Evolutionary conservation across 2,329 filamentous ascomycete genomes (phyloP), one percentile per base, ranked within the genome.

Genomic region (Clonostachys rhizophaga): DNA sequence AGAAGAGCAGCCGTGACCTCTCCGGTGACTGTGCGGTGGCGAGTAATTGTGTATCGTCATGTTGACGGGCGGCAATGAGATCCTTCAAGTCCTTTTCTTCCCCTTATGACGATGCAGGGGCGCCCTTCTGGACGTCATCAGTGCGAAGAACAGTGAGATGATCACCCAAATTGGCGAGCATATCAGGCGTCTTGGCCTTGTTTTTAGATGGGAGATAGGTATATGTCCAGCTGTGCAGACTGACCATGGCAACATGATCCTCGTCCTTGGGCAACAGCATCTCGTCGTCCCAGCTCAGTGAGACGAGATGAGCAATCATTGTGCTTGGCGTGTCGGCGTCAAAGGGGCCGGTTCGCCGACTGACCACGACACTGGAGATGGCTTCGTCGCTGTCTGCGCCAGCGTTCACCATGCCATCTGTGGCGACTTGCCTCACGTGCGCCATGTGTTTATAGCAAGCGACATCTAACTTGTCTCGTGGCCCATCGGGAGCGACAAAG

Each of bases 161-260:
- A 14, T 39, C 14, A 14, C 36, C 36, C 14, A 39, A 10, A 39
- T 12, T 39, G 36, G 14, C 16, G 36, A 39, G 36, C 24, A 17
- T 17, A 39, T 17, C 9, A 17, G 13, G 6, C 13, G 16, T 39
- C 2, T 16, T 40, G 1, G 60, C 24, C 39, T 36, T 17, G 18
- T 3, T 55, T 47, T 0, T 64, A 49, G 1, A 24, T 24, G 69
- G 67, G 2, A 63, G 44, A n/a, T 50, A 51, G 1, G 58, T 64
- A 48, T 71, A 71, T 1, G 54, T 58, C 70, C 70, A 74, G 34
- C 59, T 64, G 47, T 64, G 52, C 4, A 74, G 53, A 2, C 63
- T 67, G 12, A 56, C 53, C 33, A 72, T 46, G 3, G 50, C 62
- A 1, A 51, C 49, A 42, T 16, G 47, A 11, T 39, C 40, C 4